Evolutionary conservation across 352 stramenopile species (phyloP).

Genomic region (Aphanomyces euteiches): DNA sequence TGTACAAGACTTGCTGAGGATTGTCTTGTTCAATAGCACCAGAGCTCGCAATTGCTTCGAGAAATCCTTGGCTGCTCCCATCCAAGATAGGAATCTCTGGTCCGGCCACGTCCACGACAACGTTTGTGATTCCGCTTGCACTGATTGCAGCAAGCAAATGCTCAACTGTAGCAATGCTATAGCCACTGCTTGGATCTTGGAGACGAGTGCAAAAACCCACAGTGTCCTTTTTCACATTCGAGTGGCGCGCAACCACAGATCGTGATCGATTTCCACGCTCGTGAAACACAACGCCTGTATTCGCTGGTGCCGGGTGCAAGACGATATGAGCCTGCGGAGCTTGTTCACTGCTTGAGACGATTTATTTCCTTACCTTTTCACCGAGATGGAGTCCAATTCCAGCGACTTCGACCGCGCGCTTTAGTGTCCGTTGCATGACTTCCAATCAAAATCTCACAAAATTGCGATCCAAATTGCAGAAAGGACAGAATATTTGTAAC

Average conservation of each 20-base stretch:
- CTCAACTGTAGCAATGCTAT: slow-evolving; percentile 51
- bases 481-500: too few relatives aligned
- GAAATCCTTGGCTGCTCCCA: slow-evolving; percentile 51
- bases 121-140: slow-evolving; percentile 45
- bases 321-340: slow-evolving; percentile 8
- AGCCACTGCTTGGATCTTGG: slow-evolving; percentile 22
- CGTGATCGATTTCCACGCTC: not conserved
- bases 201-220: slow-evolving; percentile 64
- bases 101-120: slow-evolving; percentile 40
- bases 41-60: slow-evolving; percentile 38
- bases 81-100: slow-evolving; percentile 63
- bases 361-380: slow-evolving; percentile 33
- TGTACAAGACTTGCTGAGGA: slow-evolving; percentile 36
- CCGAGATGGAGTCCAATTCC: slow-evolving; percentile 65
- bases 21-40: slow-evolving; percentile 39
- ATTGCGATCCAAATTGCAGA: too few relatives aligned
- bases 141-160: slow-evolving; percentile 65
- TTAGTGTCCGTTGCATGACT: slow-evolving; percentile 46
- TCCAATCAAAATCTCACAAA: too few relatives aligned
- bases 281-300: slow-evolving; percentile 42
- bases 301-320: slow-evolving; percentile 37
- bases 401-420: slow-evolving; percentile 44
- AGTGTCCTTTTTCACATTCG: slow-evolving; percentile 41
- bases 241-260: not conserved
- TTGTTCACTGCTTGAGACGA: too few relatives aligned